Evolutionary conservation across 1,284 basidiomycete species (phyloP).

Genomic region (Xanthoconium separans): DNA sequence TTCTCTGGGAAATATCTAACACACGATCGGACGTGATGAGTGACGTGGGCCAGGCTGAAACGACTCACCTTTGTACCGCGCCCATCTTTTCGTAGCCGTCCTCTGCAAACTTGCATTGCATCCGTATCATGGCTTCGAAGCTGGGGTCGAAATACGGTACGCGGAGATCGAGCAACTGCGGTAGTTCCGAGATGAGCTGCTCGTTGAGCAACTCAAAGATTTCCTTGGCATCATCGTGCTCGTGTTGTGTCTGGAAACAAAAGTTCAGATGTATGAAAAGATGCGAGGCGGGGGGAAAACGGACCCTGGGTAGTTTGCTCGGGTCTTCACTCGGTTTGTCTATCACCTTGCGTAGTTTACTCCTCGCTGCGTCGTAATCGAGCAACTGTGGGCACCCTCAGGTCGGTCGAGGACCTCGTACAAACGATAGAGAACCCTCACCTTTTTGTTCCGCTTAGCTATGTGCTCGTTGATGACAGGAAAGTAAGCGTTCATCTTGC

Average conservation of each 20-base stretch:
- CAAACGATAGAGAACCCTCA: slow-evolving; percentile 29
- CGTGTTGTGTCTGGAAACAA: slow-evolving; percentile 78
- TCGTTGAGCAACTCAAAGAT: slow-evolving; percentile 94
- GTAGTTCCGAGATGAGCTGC: slow-evolving; percentile 89
- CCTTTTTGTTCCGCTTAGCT: slow-evolving; percentile 95
- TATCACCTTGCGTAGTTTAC: slow-evolving; percentile 84
- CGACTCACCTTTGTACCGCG: slow-evolving; percentile 81
- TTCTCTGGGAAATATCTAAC: slow-evolving; percentile 84
- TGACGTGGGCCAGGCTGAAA: neutral
- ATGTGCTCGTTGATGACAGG: slow-evolving; percentile 94
- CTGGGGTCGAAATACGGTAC: slow-evolving; percentile 98
- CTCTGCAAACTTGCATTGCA: slow-evolving; percentile 96
- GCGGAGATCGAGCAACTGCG: slow-evolving; percentile 90
- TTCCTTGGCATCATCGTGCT: slow-evolving; percentile 91
- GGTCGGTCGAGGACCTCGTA: neutral
- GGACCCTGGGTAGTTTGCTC: slow-evolving; percentile 82
- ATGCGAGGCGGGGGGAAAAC: slow-evolving; percentile 15
- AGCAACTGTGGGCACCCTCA: slow-evolving; percentile 60
- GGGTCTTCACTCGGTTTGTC: slow-evolving; percentile 96
- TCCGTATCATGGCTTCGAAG: slow-evolving; percentile 98
- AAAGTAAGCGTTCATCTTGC: slow-evolving; percentile 96
- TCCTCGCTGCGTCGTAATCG: slow-evolving; percentile 93
- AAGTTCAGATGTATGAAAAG: neutral
- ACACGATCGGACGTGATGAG: neutral
- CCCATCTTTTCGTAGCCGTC: slow-evolving; percentile 98